A percentile compares a stretch with the other conserved stretches of the same genome.
These are phyloP conservation scores for Erodium moschatum DNA, from an alignment of 441 rosid genomes.

Conservation along the genomic window DNA sequence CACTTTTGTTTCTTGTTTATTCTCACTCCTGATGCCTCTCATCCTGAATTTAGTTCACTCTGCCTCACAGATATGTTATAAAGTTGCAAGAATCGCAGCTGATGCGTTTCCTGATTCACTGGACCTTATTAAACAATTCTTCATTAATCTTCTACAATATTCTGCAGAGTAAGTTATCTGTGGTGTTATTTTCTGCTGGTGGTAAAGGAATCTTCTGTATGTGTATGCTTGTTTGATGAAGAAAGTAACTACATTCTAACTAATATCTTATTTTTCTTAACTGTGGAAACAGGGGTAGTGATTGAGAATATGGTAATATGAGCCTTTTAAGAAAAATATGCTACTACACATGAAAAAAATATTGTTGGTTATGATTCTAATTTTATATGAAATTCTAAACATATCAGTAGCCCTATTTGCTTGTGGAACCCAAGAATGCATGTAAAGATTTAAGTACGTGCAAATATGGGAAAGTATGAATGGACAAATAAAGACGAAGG, in stretches of 20 bases:
- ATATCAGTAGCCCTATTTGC: not conserved
- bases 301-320: not conserved
- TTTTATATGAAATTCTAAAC: not conserved
- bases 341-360: not conserved
- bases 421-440: not conserved
- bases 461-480: not conserved
- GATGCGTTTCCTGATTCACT: constrained; percentile 60
- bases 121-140: constrained; percentile 47
- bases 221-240: constrained; percentile 3
- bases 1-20: constrained; percentile 10
- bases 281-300: constrained; percentile 1
- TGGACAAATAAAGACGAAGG: not conserved
- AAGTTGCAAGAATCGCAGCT: constrained; percentile 59
- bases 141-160: constrained; percentile 47
- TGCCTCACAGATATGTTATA: constrained; percentile 52
- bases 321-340: not conserved
- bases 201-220: constrained; percentile 10
- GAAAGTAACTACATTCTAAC: not conserved
- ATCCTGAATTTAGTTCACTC: constrained; percentile 23
- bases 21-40: not conserved
- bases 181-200: not conserved
- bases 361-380: not conserved
- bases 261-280: not conserved
- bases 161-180: constrained; percentile 61
- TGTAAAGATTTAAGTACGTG: not conserved